phyloP scores from a whole-genome alignment of 2,329 filamentous ascomycete species.

The Hymenoscyphus occultus region DNA sequence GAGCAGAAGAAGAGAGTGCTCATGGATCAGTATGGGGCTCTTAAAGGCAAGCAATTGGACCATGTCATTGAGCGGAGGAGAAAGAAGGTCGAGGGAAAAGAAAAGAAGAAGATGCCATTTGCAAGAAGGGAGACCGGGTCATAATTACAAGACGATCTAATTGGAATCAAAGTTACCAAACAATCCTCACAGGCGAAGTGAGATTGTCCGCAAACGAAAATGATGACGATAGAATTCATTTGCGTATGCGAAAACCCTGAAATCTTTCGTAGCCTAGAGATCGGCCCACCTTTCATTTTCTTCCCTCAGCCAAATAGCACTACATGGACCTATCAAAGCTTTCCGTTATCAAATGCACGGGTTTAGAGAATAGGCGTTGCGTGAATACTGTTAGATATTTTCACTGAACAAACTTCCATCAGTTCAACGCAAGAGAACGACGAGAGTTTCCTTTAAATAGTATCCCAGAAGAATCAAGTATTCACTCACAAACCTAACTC shows the following conservation, averaged over 20 bases:
- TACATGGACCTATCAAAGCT: too few relatives aligned
- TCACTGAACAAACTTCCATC: too few relatives aligned
- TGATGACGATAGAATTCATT: background rate
- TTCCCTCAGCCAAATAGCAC: too few relatives aligned
- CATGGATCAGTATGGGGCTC: constrained; percentile 72
- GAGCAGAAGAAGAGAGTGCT: constrained; percentile 87
- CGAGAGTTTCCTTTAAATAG: too few relatives aligned
- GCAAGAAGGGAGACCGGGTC: constrained; percentile 41
- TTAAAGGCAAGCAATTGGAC: constrained; percentile 84
- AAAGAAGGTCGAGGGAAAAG: constrained; percentile 85
- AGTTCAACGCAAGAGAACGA: too few relatives aligned
- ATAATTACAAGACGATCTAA: background rate
- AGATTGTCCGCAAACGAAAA: background rate
- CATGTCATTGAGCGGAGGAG: constrained; percentile 80
- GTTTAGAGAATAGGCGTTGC: too few relatives aligned
- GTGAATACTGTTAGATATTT: too few relatives aligned
- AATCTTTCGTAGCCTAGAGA: background rate
- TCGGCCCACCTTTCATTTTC: too few relatives aligned
- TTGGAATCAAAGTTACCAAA: background rate
- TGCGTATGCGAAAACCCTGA: background rate
- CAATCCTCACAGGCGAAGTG: background rate
- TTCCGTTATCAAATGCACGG: too few relatives aligned
- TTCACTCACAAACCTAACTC: too few relatives aligned
- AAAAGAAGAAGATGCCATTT: constrained; percentile 72
- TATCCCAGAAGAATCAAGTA: too few relatives aligned